phyloP scores from a whole-genome alignment of 495 filamentous ascomycete species.

The Penicillium lagena region DNA sequence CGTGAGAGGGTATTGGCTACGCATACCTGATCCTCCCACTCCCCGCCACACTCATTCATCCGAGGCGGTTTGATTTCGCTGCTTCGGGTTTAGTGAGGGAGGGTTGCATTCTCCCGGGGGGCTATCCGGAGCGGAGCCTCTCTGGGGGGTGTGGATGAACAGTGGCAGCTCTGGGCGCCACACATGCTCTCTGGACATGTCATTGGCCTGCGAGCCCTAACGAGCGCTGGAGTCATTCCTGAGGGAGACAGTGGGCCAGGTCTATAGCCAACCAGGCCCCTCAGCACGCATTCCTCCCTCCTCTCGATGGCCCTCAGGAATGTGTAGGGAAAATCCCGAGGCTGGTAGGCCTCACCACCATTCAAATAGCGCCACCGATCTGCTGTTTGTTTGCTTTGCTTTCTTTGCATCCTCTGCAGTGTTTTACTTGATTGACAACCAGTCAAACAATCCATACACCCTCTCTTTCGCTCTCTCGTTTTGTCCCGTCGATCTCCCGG shows the following conservation, averaged over 20 bases:
- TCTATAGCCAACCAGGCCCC: conserved; percentile 16
- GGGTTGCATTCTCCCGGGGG: conserved; percentile 36
- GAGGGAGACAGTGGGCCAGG: conserved; percentile 15
- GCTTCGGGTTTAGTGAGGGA: conserved; percentile 29
- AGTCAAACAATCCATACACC: conserved; percentile 24
- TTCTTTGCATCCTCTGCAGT: conserved; percentile 44
- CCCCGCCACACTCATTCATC: conserved; percentile 21
- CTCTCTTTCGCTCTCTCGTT: conserved; percentile 2
- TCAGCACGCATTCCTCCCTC: conserved; percentile 31
- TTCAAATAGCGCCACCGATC: conserved; percentile 40
- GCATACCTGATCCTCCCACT: conserved; percentile 10
- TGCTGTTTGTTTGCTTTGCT: conserved; percentile 44
- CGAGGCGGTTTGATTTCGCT: conserved; percentile 11
- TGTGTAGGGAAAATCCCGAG: conserved; percentile 32
- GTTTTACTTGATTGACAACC: conserved; percentile 40
- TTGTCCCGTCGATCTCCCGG: conserved; percentile 6
- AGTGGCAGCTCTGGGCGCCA: conserved; percentile 19
- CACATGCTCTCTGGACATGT: conserved; percentile 3
- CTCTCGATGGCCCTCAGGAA: conserved; percentile 35
- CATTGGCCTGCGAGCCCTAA: conserved; percentile 20
- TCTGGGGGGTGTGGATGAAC: conserved; percentile 9
- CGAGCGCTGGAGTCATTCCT: conserved; percentile 21
- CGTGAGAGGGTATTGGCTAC: conserved; percentile 11
- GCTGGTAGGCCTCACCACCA: conserved; percentile 26
- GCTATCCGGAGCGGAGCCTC: conserved; percentile 20